Base-by-base conservation (phyloP, 2,329 filamentous ascomycete species). In the Macrophomina phaseolina region DNA sequence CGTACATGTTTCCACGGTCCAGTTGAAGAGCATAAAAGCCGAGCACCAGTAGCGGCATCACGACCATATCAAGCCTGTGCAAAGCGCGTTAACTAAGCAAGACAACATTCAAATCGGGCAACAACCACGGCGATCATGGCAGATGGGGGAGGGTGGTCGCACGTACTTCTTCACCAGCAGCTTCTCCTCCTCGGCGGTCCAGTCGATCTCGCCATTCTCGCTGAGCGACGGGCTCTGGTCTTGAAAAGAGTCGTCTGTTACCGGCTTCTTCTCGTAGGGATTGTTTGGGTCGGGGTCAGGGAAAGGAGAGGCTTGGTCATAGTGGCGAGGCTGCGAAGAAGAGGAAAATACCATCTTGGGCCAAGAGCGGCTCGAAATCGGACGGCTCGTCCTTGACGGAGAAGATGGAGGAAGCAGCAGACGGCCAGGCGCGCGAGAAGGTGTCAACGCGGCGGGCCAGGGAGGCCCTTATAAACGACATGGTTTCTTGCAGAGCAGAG, bases 21-120 rank as follows among this genome's bases (percentile, higher is more conserved):
- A 77, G 70, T 64, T 78, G 73, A 51, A 75, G 69, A 52, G 71
- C 70, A 64, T 74, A 74, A 64, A 74, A 74, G 49, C 68, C 71
- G 32, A 75, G 68, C 32, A 70, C 71, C 36, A 75, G 68, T 8
- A 73, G 63, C 11, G 73, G 72, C 67, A 75, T 71, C 42, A 76
- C 67, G 48, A 73, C 68, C 28, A 46, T 23, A 32, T 69, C 68
- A 16, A 68, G 42, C 34, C 68, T 69, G 30, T 16, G 14, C 4
- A 8, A 2, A 6, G 3, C 30, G 14, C 7, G 36, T 42, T 28
- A 55, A 46, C 36, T 18, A 23, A n/a, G 28, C 40, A n/a, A 38
- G n/a, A 36, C 32, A 5, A 45, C 38, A 30, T 11, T n/a, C 34
- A 6, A 40, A 28, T 34, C 36, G 34, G 56, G 45, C 23, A 16